Evolutionary conservation across 371 early-diverging fungal species (phyloP), one percentile per base, ranked within the genome.

Genomic region (Rhizomucor miehei): DNA sequence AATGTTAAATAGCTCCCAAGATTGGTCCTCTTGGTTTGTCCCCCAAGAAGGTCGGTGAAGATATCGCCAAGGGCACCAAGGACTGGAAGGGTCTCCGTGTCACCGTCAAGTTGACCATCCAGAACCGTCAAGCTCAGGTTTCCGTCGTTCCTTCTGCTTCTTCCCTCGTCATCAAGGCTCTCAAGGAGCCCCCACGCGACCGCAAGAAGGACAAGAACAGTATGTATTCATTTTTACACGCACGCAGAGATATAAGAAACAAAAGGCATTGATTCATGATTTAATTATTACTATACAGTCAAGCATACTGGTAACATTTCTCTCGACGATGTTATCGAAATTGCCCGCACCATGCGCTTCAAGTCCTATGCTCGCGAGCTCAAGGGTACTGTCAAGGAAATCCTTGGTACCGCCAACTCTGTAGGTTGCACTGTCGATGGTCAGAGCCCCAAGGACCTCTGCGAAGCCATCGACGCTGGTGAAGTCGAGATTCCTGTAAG

Each of bases 161-260:
- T 29, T 92, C 99, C 65, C 82, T 99, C 58, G 93, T 99, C 73
- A 96, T 99, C 83, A 89, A 89, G 82, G 99, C 98, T 67, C 85
- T 99, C 46, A 98, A 97, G 87, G 99, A 99, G 84, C 97, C 99
- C 63, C 88, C 91, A 54, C 88, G 99, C 65, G 99, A 99, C 84
- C 90, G 93, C 80, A 99, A 99, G 93, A 99, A 99, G 94, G 99
- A 99, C 79, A 99, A 99, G 91, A 99, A 99, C 91, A 94, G 82
- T 83, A 62, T 41, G 77, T 69, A 1, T 34, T 35, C 47, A 59
- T 8, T 8, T 41, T 41, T n/a, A 14, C n/a, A n/a, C n/a, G n/a
- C n/a, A n/a, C n/a, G 19, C 1, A 44, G 44, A n/a, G 20, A 44
- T 45, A n/a, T n/a, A n/a, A n/a, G n/a, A n/a, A n/a, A n/a, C n/a